Evolutionary conservation across 257 asterid species (phyloP), one percentile per base, ranked within the genome.

Genomic region (Capsicum pubescens): DNA sequence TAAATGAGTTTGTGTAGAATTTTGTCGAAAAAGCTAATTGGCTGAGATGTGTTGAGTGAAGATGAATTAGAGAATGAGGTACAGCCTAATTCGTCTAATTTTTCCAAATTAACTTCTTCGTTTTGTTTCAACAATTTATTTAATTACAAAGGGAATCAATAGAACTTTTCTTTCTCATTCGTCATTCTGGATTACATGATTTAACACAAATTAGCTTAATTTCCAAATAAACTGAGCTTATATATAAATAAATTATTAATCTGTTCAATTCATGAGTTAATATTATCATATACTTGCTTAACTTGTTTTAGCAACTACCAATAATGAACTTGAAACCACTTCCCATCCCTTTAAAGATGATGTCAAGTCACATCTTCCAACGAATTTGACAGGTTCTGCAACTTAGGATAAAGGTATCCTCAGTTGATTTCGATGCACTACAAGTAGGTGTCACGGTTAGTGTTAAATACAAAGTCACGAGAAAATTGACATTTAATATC

Each of bases 341-440:
- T 0, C 11, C 44, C 8, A 74, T 50, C 61, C 60, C 55, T 21
- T 19, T 12, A 74, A 50, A 74, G 44, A 21, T 4, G 80, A 10
- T 72, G 10, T 76, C 46, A 52, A 52, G 46, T 76, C 81, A 76
- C 63, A 76, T 52, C 81, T 13, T 21, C 2, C 81, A 76, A 52
- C 63, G 61, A 21, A 13, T 50, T 2, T 48, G 81, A 13, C 61
- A 74, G 14, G 13, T 0, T 26, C 60, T 11, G 80, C n/a, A 50
- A 44, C 14, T 13, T 13, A 76, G 14, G 61, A 76, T 21, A 76
- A 76, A 76, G 39, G 21, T 11, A 76, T 50, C 44, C 81, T 46
- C 13, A 76, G 14, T 21, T 21, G n/a, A 76, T 76, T 76, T 19
- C 21, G 0, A 74, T 50, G 19, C 60, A 74, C 13, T 48, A 19